A percentile compares a stretch with the other conserved stretches of the same genome.
Conservation (phyloP, 1,139 yeast genomes). For the Candida sp. region DNA sequence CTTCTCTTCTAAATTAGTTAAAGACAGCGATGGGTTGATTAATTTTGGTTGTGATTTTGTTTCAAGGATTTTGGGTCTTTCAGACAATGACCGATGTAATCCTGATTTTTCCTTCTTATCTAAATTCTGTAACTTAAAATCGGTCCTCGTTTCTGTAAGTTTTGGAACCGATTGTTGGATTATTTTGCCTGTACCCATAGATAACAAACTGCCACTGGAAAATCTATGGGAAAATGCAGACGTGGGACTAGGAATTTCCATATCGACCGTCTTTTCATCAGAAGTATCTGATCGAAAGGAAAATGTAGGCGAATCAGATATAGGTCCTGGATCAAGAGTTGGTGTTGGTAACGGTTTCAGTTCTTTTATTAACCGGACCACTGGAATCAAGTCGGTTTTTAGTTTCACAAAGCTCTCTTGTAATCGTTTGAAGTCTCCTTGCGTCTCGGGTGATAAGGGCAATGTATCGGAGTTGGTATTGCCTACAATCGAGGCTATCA, state of each 20-base stretch:
- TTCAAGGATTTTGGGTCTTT: slow-evolving; percentile 32
- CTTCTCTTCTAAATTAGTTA: neutral
- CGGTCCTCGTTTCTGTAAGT: slow-evolving; percentile 7
- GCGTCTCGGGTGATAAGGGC: slow-evolving; percentile 21
- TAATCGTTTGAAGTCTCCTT: slow-evolving; percentile 33
- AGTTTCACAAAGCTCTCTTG: slow-evolving; percentile 48
- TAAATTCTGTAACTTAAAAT: slow-evolving; percentile 11
- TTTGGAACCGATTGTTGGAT: slow-evolving; percentile 27
- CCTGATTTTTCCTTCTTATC: neutral
- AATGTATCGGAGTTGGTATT: slow-evolving; percentile 7
- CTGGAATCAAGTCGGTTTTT: slow-evolving; percentile 52
- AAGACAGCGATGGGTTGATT: neutral
- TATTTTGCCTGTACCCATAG: slow-evolving; percentile 43
- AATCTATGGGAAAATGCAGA: slow-evolving; percentile 39
- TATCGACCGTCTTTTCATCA: neutral
- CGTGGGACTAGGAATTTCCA: slow-evolving; percentile 23
- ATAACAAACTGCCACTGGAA: slow-evolving; percentile 37
- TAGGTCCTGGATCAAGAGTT: slow-evolving; percentile 38
- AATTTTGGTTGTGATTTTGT: slow-evolving; percentile 17
- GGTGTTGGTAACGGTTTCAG: slow-evolving; percentile 59
- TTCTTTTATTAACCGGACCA: slow-evolving; percentile 49
- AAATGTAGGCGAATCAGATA: slow-evolving; percentile 31
- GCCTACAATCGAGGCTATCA: neutral
- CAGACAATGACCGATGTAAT: neutral
- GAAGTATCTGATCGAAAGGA: slow-evolving; percentile 1